Percentiles rank a stretch among this genome's conserved stretches.
Evolutionary conservation across 306 rosid species (phyloP).

Genomic region (Elaeagnus macrophylla): DNA sequence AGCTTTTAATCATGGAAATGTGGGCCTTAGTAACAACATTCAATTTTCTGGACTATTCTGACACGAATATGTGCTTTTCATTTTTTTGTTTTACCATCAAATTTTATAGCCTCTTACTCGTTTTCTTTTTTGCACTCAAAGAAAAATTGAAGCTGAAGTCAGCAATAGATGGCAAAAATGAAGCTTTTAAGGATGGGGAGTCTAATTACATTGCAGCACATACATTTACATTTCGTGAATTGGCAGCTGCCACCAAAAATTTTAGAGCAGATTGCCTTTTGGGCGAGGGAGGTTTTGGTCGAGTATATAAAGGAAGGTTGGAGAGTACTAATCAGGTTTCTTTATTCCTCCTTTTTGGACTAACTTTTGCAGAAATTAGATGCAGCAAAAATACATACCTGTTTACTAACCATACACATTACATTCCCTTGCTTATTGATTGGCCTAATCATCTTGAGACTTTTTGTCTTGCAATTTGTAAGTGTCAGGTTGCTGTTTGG

Average conservation of each 20-base stretch:
- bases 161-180: conserved; percentile 21
- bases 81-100: not conserved
- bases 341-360: not conserved
- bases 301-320: conserved; percentile 46
- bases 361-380: not conserved
- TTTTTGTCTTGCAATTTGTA: not conserved
- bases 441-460: not conserved
- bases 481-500: not conserved
- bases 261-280: conserved; percentile 49
- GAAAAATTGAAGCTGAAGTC: conserved; percentile 27
- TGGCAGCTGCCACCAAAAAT: conserved; percentile 45
- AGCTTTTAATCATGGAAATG: not conserved
- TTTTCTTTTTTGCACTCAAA: conserved; percentile 3
- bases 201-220: conserved; percentile 47
- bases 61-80: not conserved
- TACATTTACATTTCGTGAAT: conserved; percentile 45
- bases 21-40: not conserved
- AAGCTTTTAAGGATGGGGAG: conserved; percentile 21
- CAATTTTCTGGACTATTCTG: conserved; percentile 1
- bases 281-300: conserved; percentile 59
- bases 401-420: not conserved
- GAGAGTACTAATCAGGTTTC: conserved; percentile 43
- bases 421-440: not conserved
- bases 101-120: not conserved
- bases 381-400: not conserved